phyloP scores from a whole-genome alignment of 352 stramenopile genomes.

The Globisporangium solare region DNA sequence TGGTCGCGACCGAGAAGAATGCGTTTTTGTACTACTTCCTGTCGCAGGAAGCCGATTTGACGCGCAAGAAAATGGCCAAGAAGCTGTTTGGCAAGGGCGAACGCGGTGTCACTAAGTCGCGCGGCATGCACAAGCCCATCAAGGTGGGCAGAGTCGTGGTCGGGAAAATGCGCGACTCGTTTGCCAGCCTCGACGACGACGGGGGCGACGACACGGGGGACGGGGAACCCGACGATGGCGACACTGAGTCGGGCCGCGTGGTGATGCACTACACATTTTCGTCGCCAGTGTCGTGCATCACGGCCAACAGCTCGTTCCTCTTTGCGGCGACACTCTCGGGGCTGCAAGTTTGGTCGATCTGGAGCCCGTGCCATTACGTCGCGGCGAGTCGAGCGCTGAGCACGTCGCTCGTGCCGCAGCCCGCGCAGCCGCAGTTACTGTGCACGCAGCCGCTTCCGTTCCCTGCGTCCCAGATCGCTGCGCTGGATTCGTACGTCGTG shows the following conservation, averaged over 20 bases:
- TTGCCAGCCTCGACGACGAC: slow-evolving; percentile 24
- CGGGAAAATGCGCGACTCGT: slow-evolving; percentile 26
- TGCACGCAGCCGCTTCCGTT: slow-evolving; percentile 63
- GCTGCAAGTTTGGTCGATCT: slow-evolving; percentile 84
- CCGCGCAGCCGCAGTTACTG: slow-evolving; percentile 64
- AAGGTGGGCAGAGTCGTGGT: slow-evolving; percentile 28
- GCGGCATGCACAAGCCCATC: slow-evolving; percentile 37
- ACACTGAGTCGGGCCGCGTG: slow-evolving; percentile 54
- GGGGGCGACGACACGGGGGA: slow-evolving; percentile 8
- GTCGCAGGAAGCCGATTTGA: slow-evolving; percentile 61
- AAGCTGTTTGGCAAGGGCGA: slow-evolving; percentile 63
- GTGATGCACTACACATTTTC: slow-evolving; percentile 85
- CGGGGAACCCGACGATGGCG: slow-evolving; percentile 16
- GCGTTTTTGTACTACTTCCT: slow-evolving; percentile 85
- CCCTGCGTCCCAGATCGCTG: slow-evolving; percentile 50
- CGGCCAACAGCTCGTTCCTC: slow-evolving; percentile 82
- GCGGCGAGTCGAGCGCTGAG: slow-evolving; percentile 62
- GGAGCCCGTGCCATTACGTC: slow-evolving; percentile 79
- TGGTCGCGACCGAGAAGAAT: slow-evolving; percentile 56
- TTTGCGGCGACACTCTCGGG: slow-evolving; percentile 68
- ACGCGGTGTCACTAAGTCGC: slow-evolving; percentile 22
- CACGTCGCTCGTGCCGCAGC: slow-evolving; percentile 51
- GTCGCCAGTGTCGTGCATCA: slow-evolving; percentile 52
- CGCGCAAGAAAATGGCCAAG: slow-evolving; percentile 71
- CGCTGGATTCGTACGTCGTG: slow-evolving; percentile 74